These are phyloP conservation scores for Stropharia rugosoannulata DNA, from an alignment of 768 basidiomycete genomes.

Conservation along the genomic window DNA sequence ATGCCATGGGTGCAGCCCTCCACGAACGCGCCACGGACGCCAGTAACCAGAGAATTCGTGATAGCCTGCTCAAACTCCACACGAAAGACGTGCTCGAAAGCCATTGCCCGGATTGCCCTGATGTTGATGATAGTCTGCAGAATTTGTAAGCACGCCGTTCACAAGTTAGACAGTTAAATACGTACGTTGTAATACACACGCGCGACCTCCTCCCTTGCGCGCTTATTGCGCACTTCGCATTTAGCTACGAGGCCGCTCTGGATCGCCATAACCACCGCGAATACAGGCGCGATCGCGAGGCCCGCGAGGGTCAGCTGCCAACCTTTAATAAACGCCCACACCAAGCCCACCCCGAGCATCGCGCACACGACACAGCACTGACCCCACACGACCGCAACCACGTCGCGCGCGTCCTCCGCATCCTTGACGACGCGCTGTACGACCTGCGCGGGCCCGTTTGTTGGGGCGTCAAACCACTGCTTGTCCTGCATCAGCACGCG, in stretches of 20 bases:
- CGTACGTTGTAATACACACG: conserved; percentile 67
- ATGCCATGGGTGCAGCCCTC: conserved; percentile 85
- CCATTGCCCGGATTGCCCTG: conserved; percentile 85
- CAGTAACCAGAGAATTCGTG: conserved; percentile 59
- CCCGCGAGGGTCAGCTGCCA: conserved; percentile 97
- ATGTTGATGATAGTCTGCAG: conserved; percentile 76
- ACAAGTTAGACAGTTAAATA: not conserved
- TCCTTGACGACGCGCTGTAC: conserved; percentile 75
- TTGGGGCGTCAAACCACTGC: conserved; percentile 75
- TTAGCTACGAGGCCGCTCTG: conserved; percentile 72
- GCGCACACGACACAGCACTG: conserved; percentile 2
- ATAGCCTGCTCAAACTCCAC: conserved; percentile 66
- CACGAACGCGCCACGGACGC: conserved; percentile 78
- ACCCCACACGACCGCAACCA: conserved; percentile 34
- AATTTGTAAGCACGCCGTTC: not conserved
- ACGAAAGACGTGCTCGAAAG: conserved; percentile 71
- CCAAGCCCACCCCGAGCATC: conserved; percentile 76
- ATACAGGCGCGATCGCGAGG: conserved; percentile 82
- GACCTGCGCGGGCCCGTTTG: conserved; percentile 50
- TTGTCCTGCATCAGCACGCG: conserved; percentile 79
- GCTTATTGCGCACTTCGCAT: conserved; percentile 82
- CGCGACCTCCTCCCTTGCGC: conserved; percentile 79
- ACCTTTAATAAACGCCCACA: conserved; percentile 88
- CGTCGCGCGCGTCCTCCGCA: conserved; percentile 63
- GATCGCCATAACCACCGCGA: conserved; percentile 68